A percentile compares a stretch with the other conserved stretches of the same genome.
Conservation (phyloP, 2,329 filamentous ascomycete species). For the Daldinia sp. region DNA sequence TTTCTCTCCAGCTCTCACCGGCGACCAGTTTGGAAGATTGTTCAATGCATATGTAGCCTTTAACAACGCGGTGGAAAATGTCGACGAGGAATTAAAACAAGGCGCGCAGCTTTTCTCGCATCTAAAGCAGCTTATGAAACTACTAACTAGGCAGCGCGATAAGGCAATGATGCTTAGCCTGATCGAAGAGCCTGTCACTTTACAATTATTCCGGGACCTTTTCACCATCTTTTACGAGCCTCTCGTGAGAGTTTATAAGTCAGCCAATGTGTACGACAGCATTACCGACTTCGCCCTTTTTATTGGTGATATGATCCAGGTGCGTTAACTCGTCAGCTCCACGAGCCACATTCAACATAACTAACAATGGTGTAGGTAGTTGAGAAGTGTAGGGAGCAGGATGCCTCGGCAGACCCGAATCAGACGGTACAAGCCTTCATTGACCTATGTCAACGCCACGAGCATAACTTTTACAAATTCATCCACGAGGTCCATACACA, state of each 20-base stretch:
- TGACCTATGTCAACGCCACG: conserved; percentile 92
- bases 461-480: conserved; percentile 99
- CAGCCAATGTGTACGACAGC: conserved; percentile 96
- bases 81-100: conserved; percentile 88
- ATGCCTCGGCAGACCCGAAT: conserved; percentile 94
- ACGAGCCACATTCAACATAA: background rate
- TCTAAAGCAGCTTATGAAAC: conserved; percentile 92
- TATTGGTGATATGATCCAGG: conserved; percentile 90
- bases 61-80: conserved; percentile 92
- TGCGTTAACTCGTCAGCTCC: conserved; percentile 53
- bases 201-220: conserved; percentile 94
- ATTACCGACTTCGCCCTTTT: conserved; percentile 97
- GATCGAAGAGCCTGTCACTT: conserved; percentile 95
- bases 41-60: conserved; percentile 98
- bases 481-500: conserved; percentile 97
- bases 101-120: conserved; percentile 94
- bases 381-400: conserved; percentile 75
- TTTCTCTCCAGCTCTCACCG: conserved; percentile 76
- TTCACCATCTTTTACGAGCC: conserved; percentile 99
- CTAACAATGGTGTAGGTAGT: conserved; percentile 63
- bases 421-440: conserved; percentile 99
- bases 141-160: conserved; percentile 90
- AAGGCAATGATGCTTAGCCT: conserved; percentile 97
- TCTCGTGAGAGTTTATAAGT: conserved; percentile 96
- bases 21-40: conserved; percentile 82